Evolutionary conservation across 129 eudicot genomes (phyloP).

Genomic region (Centrapalus pauciflorus): DNA sequence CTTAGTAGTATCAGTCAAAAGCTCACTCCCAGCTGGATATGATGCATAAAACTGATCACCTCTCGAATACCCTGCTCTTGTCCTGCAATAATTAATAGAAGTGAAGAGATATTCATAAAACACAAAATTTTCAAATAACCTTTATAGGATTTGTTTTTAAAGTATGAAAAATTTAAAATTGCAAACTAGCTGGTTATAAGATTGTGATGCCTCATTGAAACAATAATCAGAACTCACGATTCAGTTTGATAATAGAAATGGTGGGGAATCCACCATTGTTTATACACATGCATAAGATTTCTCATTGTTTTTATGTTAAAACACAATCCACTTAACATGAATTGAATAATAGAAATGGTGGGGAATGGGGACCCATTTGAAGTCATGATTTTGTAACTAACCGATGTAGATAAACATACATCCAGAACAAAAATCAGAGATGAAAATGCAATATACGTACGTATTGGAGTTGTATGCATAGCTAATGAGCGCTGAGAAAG

Average conservation of each 20-base stretch:
- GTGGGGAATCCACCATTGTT: no score
- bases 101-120: not conserved
- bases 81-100: conserved; percentile 39
- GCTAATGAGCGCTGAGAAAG: conserved; percentile 53
- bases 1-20: conserved; percentile 60
- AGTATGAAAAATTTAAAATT: not conserved
- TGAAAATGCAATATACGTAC: conserved; percentile 31
- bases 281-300: not conserved
- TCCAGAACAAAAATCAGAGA: not conserved
- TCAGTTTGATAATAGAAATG: not conserved
- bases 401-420: not conserved
- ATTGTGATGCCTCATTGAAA: no score
- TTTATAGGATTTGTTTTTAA: not conserved
- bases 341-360: not conserved
- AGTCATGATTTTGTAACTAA: not conserved
- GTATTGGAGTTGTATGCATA: conserved; percentile 76
- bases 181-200: not conserved
- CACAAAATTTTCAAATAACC: not conserved
- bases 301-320: not conserved
- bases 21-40: conserved; percentile 71
- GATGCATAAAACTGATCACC: conserved; percentile 80
- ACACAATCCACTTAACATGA: not conserved
- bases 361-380: not conserved
- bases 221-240: not conserved
- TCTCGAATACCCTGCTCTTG: conserved; percentile 81